phyloP scores from a whole-genome alignment of 495 filamentous ascomycete genomes.

The Paragyromitra xinjiangensis region DNA sequence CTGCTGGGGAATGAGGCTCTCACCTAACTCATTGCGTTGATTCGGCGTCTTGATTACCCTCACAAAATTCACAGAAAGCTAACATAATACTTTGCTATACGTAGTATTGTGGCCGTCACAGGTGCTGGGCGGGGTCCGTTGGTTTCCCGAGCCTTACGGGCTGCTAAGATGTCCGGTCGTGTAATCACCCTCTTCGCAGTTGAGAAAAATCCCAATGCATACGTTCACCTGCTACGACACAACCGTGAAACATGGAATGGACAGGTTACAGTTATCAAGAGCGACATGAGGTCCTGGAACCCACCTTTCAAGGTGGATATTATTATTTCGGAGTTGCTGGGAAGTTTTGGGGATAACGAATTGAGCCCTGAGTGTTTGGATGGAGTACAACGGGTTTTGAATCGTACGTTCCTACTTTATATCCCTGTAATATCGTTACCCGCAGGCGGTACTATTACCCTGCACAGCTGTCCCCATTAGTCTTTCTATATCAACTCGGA shows the following conservation, averaged over 20 bases:
- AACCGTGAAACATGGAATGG: slow-evolving; percentile 80
- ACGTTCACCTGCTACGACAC: slow-evolving; percentile 85
- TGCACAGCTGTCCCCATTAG: neutral
- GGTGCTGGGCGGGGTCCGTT: slow-evolving; percentile 92
- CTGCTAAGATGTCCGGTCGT: slow-evolving; percentile 77
- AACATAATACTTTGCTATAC: slow-evolving; percentile 3
- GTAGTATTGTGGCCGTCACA: slow-evolving; percentile 80
- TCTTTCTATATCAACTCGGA: neutral
- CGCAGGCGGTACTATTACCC: neutral
- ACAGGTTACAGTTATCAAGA: slow-evolving; percentile 84
- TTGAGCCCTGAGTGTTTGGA: slow-evolving; percentile 90
- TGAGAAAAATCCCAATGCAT: slow-evolving; percentile 98
- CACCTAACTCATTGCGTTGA: neutral
- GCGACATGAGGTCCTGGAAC: slow-evolving; percentile 96
- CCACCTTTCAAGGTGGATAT: slow-evolving; percentile 88
- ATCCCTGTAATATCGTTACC: neutral
- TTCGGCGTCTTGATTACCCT: neutral
- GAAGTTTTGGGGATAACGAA: slow-evolving; percentile 91
- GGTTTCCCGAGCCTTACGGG: slow-evolving; percentile 82
- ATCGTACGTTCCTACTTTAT: slow-evolving; percentile 55
- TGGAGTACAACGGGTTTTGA: slow-evolving; percentile 85
- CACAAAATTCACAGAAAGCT: slow-evolving; percentile 18
- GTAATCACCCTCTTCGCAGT: slow-evolving; percentile 86
- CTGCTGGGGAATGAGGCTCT: slow-evolving; percentile 12
- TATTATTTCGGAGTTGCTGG: slow-evolving; percentile 89